These are phyloP conservation scores for Cylindrotheca closterium DNA, from an alignment of 108 stramenopile genomes.

Conservation along the genomic window DNA sequence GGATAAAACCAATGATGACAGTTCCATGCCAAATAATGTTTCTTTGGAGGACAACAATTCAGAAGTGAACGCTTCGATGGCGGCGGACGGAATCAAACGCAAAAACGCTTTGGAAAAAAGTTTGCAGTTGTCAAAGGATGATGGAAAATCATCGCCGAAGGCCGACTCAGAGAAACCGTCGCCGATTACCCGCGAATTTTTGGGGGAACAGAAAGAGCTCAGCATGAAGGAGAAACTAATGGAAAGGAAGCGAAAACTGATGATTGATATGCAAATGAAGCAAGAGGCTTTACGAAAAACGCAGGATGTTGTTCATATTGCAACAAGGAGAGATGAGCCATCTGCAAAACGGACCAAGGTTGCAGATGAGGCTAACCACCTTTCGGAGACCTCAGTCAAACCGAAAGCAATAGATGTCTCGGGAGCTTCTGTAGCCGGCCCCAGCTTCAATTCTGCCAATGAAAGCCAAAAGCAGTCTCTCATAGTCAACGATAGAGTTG, in stretches of 20 bases:
- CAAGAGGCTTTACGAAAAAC: not conserved
- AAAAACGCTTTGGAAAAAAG: slow-evolving; percentile 4
- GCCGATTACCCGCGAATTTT: slow-evolving; percentile 13
- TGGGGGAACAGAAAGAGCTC: slow-evolving; percentile 37
- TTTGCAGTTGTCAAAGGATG: slow-evolving; percentile 1
- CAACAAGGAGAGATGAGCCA: slow-evolving; percentile 11
- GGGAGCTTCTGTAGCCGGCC: not conserved
- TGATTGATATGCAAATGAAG: slow-evolving; percentile 20
- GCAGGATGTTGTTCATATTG: slow-evolving; percentile 5
- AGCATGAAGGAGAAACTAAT: slow-evolving; percentile 50
- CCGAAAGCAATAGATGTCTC: not conserved
- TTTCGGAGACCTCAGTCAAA: slow-evolving; percentile 2
- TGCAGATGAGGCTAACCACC: not conserved
- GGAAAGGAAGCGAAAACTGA: slow-evolving; percentile 53
- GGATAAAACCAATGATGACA: not conserved
- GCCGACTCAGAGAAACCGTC: not conserved
- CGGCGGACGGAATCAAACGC: not conserved
- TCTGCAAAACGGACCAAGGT: slow-evolving; percentile 21
- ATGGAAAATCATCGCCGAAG: not conserved
- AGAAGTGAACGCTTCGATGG: not conserved
- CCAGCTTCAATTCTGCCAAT: not conserved
- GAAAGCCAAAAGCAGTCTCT: not conserved
- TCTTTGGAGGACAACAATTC: not conserved
- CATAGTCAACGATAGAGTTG: too few species aligned
- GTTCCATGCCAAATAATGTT: not conserved